Percentiles rank a stretch among this genome's conserved stretches.
Conservation (phyloP, 345 rosid genomes). For the Pistacia atlantica region DNA sequence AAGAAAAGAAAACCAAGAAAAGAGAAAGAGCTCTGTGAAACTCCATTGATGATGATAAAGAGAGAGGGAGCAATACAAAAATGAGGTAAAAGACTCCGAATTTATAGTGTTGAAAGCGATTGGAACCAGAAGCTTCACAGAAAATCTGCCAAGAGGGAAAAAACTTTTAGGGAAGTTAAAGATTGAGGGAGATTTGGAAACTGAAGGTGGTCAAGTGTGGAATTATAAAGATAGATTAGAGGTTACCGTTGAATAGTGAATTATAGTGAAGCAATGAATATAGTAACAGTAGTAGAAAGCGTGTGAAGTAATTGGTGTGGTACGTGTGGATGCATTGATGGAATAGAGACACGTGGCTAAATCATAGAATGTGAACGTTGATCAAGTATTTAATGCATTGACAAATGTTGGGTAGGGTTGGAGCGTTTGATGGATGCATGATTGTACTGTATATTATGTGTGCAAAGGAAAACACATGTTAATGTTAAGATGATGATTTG, state of each 20-base stretch:
- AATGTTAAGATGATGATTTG: too few relatives aligned
- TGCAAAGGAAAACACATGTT: too few relatives aligned
- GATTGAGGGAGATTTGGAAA: not conserved
- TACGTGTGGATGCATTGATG: not conserved
- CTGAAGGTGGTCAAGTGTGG: not conserved
- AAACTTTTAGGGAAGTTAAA: not conserved
- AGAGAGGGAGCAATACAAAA: not conserved
- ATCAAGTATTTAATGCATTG: not conserved
- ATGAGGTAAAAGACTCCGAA: not conserved
- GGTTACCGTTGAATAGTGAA: slow-evolving; percentile 12
- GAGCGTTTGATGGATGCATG: not conserved
- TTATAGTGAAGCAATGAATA: not conserved
- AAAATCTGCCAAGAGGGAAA: not conserved
- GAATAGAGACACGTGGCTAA: slow-evolving; percentile 4
- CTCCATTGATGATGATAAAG: slow-evolving; percentile 21
- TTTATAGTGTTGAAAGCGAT: not conserved
- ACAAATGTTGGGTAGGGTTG: not conserved
- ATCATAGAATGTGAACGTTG: slow-evolving; percentile 1
- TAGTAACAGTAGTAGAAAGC: not conserved
- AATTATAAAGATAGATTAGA: not conserved
- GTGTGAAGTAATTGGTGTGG: not conserved
- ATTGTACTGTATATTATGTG: not conserved
- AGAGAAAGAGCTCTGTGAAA: slow-evolving; percentile 23
- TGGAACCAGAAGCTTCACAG: slow-evolving; percentile 5
- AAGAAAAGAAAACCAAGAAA: slow-evolving; percentile 27